A percentile compares a stretch with the other conserved stretches of the same genome.
These are phyloP conservation scores for Phytophthora cactorum DNA, from an alignment of 352 stramenopile genomes.

Conservation along the genomic window DNA sequence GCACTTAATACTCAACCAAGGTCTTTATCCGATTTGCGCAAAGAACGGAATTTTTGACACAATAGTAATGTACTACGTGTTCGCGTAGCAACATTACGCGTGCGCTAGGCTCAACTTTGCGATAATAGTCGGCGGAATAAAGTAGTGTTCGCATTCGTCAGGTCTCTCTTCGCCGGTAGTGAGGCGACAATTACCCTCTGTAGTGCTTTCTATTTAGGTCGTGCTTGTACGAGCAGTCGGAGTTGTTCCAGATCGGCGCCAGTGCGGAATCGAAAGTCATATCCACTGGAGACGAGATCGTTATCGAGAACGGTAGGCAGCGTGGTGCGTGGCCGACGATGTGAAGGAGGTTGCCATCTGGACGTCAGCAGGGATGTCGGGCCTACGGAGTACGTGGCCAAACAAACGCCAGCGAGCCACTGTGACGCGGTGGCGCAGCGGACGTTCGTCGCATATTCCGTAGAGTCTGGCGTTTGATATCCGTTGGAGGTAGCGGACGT, in stretches of 20 bases:
- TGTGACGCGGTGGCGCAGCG: constrained; percentile 6
- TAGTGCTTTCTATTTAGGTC: neutral
- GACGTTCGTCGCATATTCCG: constrained; percentile 8
- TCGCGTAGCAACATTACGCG: constrained; percentile 11
- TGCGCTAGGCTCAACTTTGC: constrained; percentile 18
- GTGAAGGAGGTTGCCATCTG: constrained; percentile 12
- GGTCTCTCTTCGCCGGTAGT: constrained; percentile 6
- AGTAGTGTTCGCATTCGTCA: constrained; percentile 20
- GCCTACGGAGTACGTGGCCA: constrained; percentile 4
- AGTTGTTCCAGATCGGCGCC: neutral
- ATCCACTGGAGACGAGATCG: constrained; percentile 9
- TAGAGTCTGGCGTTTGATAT: constrained; percentile 3
- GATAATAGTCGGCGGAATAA: constrained; percentile 15
- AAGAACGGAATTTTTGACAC: too few relatives aligned
- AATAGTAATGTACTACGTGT: neutral
- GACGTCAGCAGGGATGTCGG: constrained; percentile 6
- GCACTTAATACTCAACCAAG: too few relatives aligned
- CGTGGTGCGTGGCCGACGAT: constrained; percentile 1
- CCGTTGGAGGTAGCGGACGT: neutral
- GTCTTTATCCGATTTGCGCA: too few relatives aligned
- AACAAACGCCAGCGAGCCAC: constrained; percentile 4
- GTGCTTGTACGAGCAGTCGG: neutral
- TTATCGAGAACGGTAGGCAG: neutral
- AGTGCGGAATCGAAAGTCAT: neutral
- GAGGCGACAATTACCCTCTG: neutral